Evolutionary conservation across 1,139 yeast species (phyloP), one percentile per base, ranked within the genome.

Genomic region (Zygosaccharomyces sapae): DNA sequence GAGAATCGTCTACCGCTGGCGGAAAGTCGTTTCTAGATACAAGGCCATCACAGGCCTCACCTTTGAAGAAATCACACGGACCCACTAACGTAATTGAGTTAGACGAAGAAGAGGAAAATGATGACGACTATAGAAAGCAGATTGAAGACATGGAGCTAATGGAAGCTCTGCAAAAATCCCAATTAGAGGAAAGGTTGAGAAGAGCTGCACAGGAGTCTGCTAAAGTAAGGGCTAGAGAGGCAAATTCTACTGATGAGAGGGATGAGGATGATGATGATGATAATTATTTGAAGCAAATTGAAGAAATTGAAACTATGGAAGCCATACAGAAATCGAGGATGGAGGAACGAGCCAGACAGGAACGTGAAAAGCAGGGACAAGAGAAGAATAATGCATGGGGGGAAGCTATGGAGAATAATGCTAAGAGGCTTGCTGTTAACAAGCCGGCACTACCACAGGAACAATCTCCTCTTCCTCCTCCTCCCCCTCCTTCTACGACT

Each of bases 241-340:
- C 31, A 5, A 39, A 38, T 24, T 38, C 33, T 37, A 43, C 39
- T n/a, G 40, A 34, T 20, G 48, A 45, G 6, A 53, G 46, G 8
- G 56, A 51, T 24, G 47, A 45, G 3, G 55, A 52, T 13, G 54
- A 60, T 33, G 62, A 61, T 8, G 69, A 67, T 37, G 66, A 64
- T 16, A 70, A 69, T 6, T 62, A 62, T 46, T 65, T 62, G 19
- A 43, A 48, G 27, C 55, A 57, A 16, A 47, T 65, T 9, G 66
- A 66, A 34, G 73, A 71, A 38, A 56, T 59, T 4, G 79, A 78
- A 37, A 54, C 77, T 46, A 67, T 67, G 52, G 68, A 64, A 47
- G 82, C 82, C 1, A 69, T 77, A 25, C 74, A 74, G 48, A 65
- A 62, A 37, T 77, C 83, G 0, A 75, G 73, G 49, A 55, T 57